Conservation (phyloP, 768 basidiomycete genomes). For the Naematelia aurantialba region DNA sequence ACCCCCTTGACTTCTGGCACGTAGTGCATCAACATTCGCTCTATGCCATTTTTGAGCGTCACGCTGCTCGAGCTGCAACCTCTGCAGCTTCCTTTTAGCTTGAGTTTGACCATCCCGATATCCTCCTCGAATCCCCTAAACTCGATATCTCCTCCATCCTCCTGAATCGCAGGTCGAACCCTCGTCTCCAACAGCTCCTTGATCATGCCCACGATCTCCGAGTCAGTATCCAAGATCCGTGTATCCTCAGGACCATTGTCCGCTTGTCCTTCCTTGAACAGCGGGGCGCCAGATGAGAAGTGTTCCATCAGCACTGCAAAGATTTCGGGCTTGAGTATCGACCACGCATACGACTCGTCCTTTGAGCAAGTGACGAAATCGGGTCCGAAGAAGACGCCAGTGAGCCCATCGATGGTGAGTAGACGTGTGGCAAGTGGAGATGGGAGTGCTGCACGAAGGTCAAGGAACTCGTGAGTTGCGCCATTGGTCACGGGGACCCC, state of each 20-base stretch:
- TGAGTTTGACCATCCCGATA: slow-evolving; percentile 72
- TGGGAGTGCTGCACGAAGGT: slow-evolving; percentile 74
- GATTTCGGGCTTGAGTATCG: slow-evolving; percentile 90
- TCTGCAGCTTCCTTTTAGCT: slow-evolving; percentile 93
- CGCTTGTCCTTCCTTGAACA: slow-evolving; percentile 79
- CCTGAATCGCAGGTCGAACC: slow-evolving; percentile 95
- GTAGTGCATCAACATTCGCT: slow-evolving; percentile 99
- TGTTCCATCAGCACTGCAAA: slow-evolving; percentile 95
- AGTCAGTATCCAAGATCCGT: slow-evolving; percentile 85
- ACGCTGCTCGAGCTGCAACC: slow-evolving; percentile 92
- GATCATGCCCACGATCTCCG: slow-evolving; percentile 97
- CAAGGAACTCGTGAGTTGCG: slow-evolving; percentile 84
- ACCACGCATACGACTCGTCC: slow-evolving; percentile 62
- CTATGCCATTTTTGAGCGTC: slow-evolving; percentile 93
- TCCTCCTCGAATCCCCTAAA: slow-evolving; percentile 84
- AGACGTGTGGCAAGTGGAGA: slow-evolving; percentile 93
- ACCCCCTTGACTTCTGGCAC: slow-evolving; percentile 61
- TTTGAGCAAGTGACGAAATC: slow-evolving; percentile 98
- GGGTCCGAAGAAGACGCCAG: slow-evolving; percentile 86
- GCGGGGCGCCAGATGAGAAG: slow-evolving; percentile 82
- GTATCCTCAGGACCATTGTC: slow-evolving; percentile 82
- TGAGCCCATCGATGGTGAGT: slow-evolving; percentile 90
- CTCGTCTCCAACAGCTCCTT: slow-evolving; percentile 94
- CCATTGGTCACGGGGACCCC: slow-evolving; percentile 85
- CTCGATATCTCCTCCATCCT: slow-evolving; percentile 97